Conservation (phyloP, 2,329 filamentous ascomycete species). For the Exophiala alcalophila region DNA sequence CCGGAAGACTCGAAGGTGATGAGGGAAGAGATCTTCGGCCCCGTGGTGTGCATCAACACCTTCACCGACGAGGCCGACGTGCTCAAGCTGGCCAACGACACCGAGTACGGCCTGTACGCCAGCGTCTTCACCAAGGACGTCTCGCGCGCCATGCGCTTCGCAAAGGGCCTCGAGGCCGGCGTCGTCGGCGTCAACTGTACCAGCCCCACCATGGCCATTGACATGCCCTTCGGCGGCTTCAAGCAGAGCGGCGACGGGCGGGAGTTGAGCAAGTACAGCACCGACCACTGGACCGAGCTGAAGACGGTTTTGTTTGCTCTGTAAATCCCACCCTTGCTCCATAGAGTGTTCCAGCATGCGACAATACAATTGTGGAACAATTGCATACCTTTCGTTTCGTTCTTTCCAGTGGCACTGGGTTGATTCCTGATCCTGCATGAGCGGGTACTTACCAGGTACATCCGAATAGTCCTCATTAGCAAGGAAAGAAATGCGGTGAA, state of each 20-base stretch:
- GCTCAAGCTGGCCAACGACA: constrained; percentile 53
- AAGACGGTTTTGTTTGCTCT: constrained; percentile 44
- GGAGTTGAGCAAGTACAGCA: constrained; percentile 39
- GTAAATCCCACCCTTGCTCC: too few species aligned
- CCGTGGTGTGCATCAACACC: constrained; percentile 62
- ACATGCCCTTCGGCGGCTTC: constrained; percentile 39
- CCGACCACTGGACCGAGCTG: constrained; percentile 60
- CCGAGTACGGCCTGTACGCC: constrained; percentile 54
- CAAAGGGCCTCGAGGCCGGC: constrained; percentile 55
- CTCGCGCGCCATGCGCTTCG: constrained; percentile 51
- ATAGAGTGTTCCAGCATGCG: too few species aligned
- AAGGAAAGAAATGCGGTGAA: too few species aligned
- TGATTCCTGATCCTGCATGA: too few species aligned
- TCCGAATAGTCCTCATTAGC: too few species aligned
- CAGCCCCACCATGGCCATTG: constrained; percentile 26
- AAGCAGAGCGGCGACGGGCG: constrained; percentile 35
- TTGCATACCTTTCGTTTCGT: too few species aligned
- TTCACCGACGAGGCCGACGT: constrained; percentile 64
- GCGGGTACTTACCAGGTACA: too few species aligned
- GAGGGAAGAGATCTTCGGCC: constrained; percentile 60
- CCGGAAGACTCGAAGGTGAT: constrained; percentile 56
- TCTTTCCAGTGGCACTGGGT: too few species aligned
- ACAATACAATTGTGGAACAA: too few species aligned
- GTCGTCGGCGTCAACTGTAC: constrained; percentile 60
- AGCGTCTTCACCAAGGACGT: constrained; percentile 59